Evolutionary conservation across 768 basidiomycete genomes (phyloP).

Genomic region (Tricholomella constricta): DNA sequence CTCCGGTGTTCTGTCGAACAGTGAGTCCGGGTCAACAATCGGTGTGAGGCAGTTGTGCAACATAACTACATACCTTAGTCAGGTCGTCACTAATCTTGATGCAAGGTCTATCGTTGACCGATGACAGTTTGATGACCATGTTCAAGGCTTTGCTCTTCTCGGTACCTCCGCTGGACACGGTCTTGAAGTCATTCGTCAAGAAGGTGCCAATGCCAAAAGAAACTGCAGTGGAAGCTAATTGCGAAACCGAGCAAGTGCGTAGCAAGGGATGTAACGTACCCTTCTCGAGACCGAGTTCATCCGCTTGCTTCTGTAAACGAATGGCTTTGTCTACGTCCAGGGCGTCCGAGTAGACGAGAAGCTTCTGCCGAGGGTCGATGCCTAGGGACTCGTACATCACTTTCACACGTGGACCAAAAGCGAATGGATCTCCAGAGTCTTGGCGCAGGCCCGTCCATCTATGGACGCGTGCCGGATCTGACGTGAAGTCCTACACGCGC

Average conservation of each 20-base stretch:
- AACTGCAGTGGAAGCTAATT: constrained; percentile 44
- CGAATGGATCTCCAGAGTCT: constrained; percentile 89
- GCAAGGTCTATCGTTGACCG: constrained; percentile 72
- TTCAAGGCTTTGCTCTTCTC: constrained; percentile 83
- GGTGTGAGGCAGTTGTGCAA: constrained; percentile 1
- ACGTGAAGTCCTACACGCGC: constrained; percentile 52
- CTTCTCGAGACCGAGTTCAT: constrained; percentile 67
- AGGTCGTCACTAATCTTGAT: constrained; percentile 95
- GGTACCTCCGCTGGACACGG: constrained; percentile 34
- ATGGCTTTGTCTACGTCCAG: constrained; percentile 73
- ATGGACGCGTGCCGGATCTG: constrained; percentile 57
- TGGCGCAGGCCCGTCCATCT: constrained; percentile 88
- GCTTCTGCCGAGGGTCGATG: constrained; percentile 64
- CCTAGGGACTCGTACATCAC: constrained; percentile 71
- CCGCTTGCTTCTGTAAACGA: constrained; percentile 67
- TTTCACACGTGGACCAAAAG: constrained; percentile 76
- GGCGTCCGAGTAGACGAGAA: constrained; percentile 84
- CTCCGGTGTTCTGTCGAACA: constrained; percentile 63
- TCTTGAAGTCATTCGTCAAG: constrained; percentile 86
- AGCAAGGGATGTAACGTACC: constrained; percentile 37
- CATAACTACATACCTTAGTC: constrained; percentile 56
- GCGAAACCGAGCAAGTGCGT: neutral
- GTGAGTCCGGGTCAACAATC: neutral
- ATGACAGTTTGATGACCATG: constrained; percentile 91
- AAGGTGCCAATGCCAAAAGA: constrained; percentile 94